Percentiles rank a stretch among this genome's conserved stretches.
These are phyloP conservation scores for Brasenia schreberi DNA, from an alignment of 164 flowering plant genomes.

Conservation along the genomic window DNA sequence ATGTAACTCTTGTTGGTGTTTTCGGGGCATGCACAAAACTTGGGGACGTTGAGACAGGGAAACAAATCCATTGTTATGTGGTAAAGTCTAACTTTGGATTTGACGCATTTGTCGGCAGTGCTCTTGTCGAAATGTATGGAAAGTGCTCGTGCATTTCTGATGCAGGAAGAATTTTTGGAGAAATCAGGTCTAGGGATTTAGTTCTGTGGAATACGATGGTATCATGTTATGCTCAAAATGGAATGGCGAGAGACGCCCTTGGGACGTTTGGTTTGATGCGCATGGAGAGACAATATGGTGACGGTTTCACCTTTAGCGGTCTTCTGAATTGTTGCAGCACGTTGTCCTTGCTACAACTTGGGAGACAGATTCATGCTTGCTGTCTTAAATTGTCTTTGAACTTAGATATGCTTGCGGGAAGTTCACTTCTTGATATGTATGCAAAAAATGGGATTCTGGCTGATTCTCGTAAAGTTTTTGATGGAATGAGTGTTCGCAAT, in stretches of 20 bases:
- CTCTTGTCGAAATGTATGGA: constrained; percentile 42
- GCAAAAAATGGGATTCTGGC: constrained; percentile 25
- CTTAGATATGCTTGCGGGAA: constrained; percentile 35
- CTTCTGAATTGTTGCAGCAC: constrained; percentile 28
- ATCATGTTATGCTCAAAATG: constrained; percentile 37
- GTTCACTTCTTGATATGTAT: constrained; percentile 56
- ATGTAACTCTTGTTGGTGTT: constrained; percentile 33
- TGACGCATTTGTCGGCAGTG: constrained; percentile 27
- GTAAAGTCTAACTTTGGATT: constrained; percentile 24
- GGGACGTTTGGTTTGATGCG: constrained; percentile 30
- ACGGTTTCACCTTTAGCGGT: constrained; percentile 42
- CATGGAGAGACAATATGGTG: constrained; percentile 25
- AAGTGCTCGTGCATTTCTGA: constrained; percentile 32
- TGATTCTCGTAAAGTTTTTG: constrained; percentile 44
- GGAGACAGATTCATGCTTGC: constrained; percentile 43
- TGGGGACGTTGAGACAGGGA: constrained; percentile 21
- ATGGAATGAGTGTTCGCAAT: constrained; percentile 33
- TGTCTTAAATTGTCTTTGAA: constrained; percentile 24
- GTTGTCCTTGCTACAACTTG: constrained; percentile 16
- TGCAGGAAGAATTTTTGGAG: constrained; percentile 36
- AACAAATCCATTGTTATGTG: constrained; percentile 35
- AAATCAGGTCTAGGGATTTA: constrained; percentile 23
- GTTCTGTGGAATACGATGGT: constrained; percentile 66
- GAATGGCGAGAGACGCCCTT: constrained; percentile 23
- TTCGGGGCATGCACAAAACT: constrained; percentile 20